These are phyloP conservation scores for Cordyceps cicadae DNA, from an alignment of 2,329 filamentous ascomycete genomes.

Conservation along the genomic window DNA sequence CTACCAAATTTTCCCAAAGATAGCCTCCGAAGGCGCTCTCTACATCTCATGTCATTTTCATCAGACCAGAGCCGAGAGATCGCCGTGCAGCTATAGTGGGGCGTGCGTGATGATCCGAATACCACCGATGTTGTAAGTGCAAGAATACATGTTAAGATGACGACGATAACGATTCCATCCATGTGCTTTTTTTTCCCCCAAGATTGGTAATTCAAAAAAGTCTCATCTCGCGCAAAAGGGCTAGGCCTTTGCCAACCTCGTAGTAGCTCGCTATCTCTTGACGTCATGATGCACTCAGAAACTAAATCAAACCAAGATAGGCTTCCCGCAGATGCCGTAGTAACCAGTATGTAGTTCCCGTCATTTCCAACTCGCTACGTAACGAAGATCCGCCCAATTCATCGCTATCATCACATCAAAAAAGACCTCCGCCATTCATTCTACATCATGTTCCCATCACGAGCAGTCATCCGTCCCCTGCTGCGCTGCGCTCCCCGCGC, in stretches of 20 bases:
- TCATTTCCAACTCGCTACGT: neutral
- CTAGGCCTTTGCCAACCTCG: neutral
- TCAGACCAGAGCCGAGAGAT: neutral
- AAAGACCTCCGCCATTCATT: neutral
- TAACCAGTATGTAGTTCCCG: neutral
- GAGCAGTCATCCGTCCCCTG: neutral
- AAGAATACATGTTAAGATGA: neutral
- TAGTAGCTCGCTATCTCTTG: neutral
- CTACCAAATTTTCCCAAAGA: too few species aligned
- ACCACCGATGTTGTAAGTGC: neutral
- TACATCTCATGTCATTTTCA: too few species aligned
- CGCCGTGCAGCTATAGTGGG: neutral
- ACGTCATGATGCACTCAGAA: conserved; percentile 5
- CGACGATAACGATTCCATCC: neutral
- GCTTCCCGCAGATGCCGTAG: neutral
- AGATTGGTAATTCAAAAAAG: too few species aligned
- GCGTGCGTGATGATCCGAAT: neutral
- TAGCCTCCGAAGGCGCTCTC: too few species aligned
- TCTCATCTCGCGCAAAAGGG: too few species aligned
- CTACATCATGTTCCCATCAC: neutral
- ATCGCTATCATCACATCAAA: neutral
- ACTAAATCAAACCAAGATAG: neutral
- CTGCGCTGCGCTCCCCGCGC: neutral
- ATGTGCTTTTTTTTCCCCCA: too few species aligned
- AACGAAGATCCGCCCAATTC: neutral